Base-by-base conservation (phyloP, 768 basidiomycete species). In the Tulasnella sp. region DNA sequence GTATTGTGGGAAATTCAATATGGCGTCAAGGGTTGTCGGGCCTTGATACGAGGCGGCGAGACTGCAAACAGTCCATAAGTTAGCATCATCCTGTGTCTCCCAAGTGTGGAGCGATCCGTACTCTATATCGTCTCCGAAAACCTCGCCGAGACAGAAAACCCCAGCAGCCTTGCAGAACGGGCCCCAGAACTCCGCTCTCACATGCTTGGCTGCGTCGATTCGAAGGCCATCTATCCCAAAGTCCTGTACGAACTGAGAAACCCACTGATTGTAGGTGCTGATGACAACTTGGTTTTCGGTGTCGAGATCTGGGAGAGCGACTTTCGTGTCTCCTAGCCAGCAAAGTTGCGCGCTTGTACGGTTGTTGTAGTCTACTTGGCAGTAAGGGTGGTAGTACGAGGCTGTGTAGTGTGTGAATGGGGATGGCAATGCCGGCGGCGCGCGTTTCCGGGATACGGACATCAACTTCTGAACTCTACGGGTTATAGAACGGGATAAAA, bases 91-190 rank as follows among this genome's bases (percentile, higher is more conserved):
- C 31, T 38, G 71, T 19, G 14, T 34, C 71, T 72, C 40, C 27
- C 24, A 34, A 27, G 16, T 31, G 19, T 38, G 31, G 62, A 44
- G 44, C 44, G 44, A 44, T 44, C 44, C 80, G 36, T 77, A 80
- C 79, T 44, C 85, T 72, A 90, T 84, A 75, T 91, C 86, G 75
- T 86, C 83, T 71, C 88, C 88, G 80, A 90, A 88, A 72, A 96
- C 92, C 85, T 96, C 94, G 56, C 95, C 95, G 77, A 95, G 92
- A 83, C 93, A 95, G 86, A 93, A 95, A 14, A 95, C 92, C 18
- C 92, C 93, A 0, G 94, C 93, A n/a, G 89, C 90, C 71, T 84
- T 86, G 82, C 91, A 91, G 83, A 96, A 95, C 8, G 83, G 83
- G 1, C 92, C 91, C 94, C 94, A 96, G 84, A 96, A 97, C 71